phyloP scores from a whole-genome alignment of 495 filamentous ascomycete species.

The Neurospora sp. region DNA sequence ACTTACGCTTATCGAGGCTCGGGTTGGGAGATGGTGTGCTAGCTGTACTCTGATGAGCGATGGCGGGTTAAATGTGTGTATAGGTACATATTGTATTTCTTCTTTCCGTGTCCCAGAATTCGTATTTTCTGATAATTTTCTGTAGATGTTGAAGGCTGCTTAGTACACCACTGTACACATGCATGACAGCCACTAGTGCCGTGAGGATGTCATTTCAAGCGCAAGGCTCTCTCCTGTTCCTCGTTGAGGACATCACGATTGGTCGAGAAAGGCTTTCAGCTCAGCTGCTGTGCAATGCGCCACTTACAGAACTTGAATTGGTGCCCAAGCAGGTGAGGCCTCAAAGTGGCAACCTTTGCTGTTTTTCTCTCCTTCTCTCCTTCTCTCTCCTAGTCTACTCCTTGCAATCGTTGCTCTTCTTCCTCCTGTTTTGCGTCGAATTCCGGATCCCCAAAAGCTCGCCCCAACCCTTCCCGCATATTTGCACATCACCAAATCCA shows the following conservation, averaged over 20 bases:
- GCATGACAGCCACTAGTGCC: not conserved
- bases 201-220: not conserved
- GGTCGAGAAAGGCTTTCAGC: not conserved
- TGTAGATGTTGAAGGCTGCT: not conserved
- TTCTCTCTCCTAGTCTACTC: too few relatives aligned
- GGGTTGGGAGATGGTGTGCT: not conserved
- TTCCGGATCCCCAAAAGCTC: too few relatives aligned
- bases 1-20: not conserved
- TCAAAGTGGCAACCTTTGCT: not conserved
- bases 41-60: not conserved
- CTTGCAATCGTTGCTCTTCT: too few relatives aligned
- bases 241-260: not conserved
- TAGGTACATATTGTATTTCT: not conserved
- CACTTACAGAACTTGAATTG: not conserved
- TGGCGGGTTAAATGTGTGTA: not conserved
- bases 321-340: not conserved
- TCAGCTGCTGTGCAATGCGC: not conserved
- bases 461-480: not conserved
- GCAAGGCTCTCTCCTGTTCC: not conserved
- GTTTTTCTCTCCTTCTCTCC: too few relatives aligned
- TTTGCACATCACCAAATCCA: rapidly evolving
- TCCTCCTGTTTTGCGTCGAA: too few relatives aligned
- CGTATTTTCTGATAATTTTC: not conserved
- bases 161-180: not conserved
- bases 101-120: not conserved